Evolutionary conservation across 164 flowering plant genomes (phyloP).

Genomic region (Cinnamomum chago): DNA sequence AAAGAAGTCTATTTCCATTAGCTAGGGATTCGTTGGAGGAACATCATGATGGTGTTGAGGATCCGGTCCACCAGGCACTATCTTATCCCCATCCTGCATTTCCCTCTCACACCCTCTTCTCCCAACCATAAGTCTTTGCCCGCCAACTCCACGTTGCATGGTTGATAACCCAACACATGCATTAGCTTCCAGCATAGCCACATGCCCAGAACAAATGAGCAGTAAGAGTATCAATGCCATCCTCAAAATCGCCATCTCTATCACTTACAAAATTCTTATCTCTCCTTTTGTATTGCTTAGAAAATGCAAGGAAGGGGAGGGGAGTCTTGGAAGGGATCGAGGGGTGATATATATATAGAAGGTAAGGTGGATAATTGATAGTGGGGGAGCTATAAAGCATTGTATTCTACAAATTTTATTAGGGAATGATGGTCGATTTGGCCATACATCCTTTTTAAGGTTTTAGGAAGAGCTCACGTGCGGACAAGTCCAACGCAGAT

Average conservation of each 20-base stretch:
- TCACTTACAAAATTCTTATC: not conserved
- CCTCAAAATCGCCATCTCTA: conserved; percentile 4
- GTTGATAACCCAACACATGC: not conserved
- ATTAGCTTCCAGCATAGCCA: not conserved
- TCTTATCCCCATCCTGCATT: not conserved
- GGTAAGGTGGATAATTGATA: not conserved
- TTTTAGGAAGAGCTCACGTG: not conserved
- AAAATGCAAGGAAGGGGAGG: conserved; percentile 9
- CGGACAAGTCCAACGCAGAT: conserved; percentile 8
- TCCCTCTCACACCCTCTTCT: not conserved
- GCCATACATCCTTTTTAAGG: conserved; percentile 1
- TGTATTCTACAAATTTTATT: not conserved
- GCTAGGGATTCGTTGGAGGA: conserved; percentile 2
- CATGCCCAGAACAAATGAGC: not conserved
- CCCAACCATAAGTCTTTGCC: not conserved
- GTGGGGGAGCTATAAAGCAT: not conserved
- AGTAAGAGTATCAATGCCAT: not conserved
- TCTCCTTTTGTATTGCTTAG: not conserved
- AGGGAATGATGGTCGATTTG: not conserved
- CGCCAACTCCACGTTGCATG: not conserved
- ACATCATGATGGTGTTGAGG: conserved; percentile 1
- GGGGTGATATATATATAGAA: not conserved
- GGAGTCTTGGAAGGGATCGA: not conserved
- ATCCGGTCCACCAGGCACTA: conserved; percentile 12
- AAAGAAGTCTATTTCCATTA: not conserved